A percentile compares a stretch with the other conserved stretches of the same genome.
Conservation (phyloP, 176 grass and related monocot species). For the Carex scoparia region DNA sequence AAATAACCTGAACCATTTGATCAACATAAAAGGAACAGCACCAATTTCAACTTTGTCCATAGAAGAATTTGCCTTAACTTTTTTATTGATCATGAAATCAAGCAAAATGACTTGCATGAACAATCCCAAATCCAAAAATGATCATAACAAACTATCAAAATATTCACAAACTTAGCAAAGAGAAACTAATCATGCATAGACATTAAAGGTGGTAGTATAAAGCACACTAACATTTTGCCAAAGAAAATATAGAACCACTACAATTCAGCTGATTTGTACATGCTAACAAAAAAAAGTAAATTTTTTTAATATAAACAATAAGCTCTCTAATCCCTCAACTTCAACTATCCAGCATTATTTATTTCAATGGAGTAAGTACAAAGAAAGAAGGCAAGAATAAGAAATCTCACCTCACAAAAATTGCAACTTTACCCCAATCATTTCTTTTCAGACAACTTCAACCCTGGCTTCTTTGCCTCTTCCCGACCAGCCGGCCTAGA, state of each 20-base stretch:
- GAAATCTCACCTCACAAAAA: conserved; percentile 20
- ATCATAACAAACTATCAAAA: not conserved
- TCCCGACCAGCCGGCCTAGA: not conserved
- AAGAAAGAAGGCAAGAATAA: not conserved
- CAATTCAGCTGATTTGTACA: conserved; percentile 23
- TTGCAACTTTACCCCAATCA: not conserved
- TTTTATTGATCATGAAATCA: no score
- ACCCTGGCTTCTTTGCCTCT: not conserved
- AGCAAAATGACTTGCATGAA: no score
- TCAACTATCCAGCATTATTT: conserved; percentile 17
- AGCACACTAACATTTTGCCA: not conserved
- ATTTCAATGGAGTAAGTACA: not conserved
- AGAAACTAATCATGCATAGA: not conserved
- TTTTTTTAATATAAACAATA: not conserved
- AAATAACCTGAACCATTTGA: no score
- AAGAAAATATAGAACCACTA: conserved; percentile 3
- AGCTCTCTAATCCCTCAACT: not conserved
- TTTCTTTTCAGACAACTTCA: conserved; percentile 9
- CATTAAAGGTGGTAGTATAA: not conserved
- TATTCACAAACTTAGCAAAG: not conserved
- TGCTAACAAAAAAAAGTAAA: not conserved
- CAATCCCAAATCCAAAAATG: no score
- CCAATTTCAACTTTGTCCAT: no score
- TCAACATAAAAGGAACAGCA: no score
- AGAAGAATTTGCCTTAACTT: no score